A percentile compares a stretch with the other conserved stretches of the same genome.
These are phyloP conservation scores for Candida golubevii DNA, from an alignment of 805 yeast species.

Conservation along the genomic window DNA sequence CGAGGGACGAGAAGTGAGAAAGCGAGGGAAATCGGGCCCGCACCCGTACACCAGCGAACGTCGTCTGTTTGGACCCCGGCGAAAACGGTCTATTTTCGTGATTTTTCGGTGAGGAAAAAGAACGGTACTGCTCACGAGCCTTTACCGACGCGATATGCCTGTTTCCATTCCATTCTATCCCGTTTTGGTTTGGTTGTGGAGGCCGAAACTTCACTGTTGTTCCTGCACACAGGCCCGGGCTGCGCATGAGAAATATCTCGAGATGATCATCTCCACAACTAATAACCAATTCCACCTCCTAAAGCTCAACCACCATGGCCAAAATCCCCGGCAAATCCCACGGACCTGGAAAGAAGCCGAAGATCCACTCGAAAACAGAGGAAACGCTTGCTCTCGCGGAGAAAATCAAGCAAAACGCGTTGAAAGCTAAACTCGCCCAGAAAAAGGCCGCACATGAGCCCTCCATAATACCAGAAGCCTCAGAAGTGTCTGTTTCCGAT, in stretches of 20 bases:
- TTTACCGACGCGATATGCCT: no score
- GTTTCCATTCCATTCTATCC: no score
- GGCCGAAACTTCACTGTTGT: no score
- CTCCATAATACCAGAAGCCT: constrained; percentile 10
- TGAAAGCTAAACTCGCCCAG: constrained; percentile 17
- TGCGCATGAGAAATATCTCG: not conserved
- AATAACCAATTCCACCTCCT: not conserved
- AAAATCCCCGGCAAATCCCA: not conserved
- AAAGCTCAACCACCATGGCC: constrained; percentile 1
- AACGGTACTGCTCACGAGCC: no score
- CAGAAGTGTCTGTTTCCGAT: constrained; percentile 17
- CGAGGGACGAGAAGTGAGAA: not conserved
- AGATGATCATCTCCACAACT: constrained; percentile 9
- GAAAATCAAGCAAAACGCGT: constrained; percentile 43
- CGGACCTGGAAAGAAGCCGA: constrained; percentile 10
- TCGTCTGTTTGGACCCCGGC: not conserved
- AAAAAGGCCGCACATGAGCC: constrained; percentile 13
- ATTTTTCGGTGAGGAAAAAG: no score
- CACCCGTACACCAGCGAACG: constrained; percentile 13
- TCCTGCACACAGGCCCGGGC: constrained; percentile 2
- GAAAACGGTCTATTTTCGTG: no score
- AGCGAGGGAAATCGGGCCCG: not conserved
- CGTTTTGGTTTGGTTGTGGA: no score
- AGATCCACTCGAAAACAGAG: constrained; percentile 14
- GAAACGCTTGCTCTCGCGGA: constrained; percentile 51